Evolutionary conservation across 441 rosid genomes (phyloP).

Genomic region (Pelargonium citronellum): DNA sequence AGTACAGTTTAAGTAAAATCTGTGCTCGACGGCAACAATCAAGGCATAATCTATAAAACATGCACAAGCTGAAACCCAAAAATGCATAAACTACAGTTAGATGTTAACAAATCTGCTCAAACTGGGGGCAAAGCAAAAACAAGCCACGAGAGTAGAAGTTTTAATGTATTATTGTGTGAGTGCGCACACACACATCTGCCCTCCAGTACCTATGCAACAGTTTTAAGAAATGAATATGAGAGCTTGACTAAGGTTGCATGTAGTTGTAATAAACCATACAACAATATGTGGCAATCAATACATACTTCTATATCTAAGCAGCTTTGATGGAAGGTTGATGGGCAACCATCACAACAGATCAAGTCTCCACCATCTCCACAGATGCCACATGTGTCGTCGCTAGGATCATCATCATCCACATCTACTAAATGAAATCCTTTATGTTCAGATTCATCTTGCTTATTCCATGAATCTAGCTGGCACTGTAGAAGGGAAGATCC

Average conservation of each 20-base stretch:
- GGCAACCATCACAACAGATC: slow-evolving; percentile 92
- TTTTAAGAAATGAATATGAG: background rate
- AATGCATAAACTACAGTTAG: too few species aligned
- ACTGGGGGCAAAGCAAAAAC: too few species aligned
- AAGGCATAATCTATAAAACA: background rate
- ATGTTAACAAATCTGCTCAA: too few species aligned
- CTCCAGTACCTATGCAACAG: background rate
- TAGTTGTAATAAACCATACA: slow-evolving; percentile 8
- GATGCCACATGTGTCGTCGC: slow-evolving; percentile 90
- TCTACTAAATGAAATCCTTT: slow-evolving; percentile 64
- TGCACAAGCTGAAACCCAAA: too few species aligned
- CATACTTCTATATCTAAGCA: slow-evolving; percentile 73
- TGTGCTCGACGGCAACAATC: background rate
- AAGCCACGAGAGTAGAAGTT: too few species aligned
- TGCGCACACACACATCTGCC: too few species aligned
- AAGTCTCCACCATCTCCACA: slow-evolving; percentile 99
- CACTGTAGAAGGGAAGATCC: slow-evolving; percentile 68
- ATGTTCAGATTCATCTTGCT: slow-evolving; percentile 45
- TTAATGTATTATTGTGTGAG: too few species aligned
- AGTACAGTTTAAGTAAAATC: background rate
- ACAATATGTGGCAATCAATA: background rate
- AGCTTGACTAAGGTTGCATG: background rate
- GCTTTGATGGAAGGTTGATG: slow-evolving; percentile 90
- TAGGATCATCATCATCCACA: slow-evolving; percentile 66
- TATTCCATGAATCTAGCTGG: slow-evolving; percentile 64